These are phyloP conservation scores for Triticum dicoccoides DNA, from an alignment of 176 grass and related monocot species.

Conservation along the genomic window DNA sequence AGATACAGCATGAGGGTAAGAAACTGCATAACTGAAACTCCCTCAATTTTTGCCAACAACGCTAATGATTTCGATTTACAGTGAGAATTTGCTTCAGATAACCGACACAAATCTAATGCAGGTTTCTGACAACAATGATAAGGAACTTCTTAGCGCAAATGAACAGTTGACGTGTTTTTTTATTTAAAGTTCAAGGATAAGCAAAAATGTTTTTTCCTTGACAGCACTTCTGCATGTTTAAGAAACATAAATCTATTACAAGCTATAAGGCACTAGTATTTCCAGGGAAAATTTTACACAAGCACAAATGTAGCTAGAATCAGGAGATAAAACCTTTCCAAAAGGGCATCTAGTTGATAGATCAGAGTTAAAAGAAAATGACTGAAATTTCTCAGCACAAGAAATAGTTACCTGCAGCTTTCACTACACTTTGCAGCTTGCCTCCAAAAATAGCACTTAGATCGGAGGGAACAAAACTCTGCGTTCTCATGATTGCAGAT, in stretches of 20 bases:
- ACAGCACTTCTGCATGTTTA: background rate
- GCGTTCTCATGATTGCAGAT: conserved; percentile 84
- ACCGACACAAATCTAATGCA: background rate
- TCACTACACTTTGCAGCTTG: conserved; percentile 78
- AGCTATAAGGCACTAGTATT: conserved; percentile 2
- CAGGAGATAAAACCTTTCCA: background rate
- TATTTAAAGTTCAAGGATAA: background rate
- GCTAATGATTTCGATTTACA: background rate
- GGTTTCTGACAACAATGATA: background rate
- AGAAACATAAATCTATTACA: background rate
- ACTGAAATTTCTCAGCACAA: background rate
- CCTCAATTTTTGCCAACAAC: background rate
- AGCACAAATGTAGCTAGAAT: background rate
- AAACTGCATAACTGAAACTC: background rate
- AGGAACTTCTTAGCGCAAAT: background rate
- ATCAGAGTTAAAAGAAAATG: background rate
- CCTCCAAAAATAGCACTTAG: conserved; percentile 97
- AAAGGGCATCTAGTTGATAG: background rate
- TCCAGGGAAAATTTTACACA: background rate
- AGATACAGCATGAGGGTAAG: background rate
- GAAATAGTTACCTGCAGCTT: conserved; percentile 66
- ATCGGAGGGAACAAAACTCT: conserved; percentile 80
- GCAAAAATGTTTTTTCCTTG: background rate
- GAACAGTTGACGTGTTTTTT: background rate
- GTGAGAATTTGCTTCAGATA: background rate